Evolutionary conservation across 1,139 yeast species (phyloP), one percentile per base, ranked within the genome.

Genomic region (Hyphopichia wangnamkhiaoensis): DNA sequence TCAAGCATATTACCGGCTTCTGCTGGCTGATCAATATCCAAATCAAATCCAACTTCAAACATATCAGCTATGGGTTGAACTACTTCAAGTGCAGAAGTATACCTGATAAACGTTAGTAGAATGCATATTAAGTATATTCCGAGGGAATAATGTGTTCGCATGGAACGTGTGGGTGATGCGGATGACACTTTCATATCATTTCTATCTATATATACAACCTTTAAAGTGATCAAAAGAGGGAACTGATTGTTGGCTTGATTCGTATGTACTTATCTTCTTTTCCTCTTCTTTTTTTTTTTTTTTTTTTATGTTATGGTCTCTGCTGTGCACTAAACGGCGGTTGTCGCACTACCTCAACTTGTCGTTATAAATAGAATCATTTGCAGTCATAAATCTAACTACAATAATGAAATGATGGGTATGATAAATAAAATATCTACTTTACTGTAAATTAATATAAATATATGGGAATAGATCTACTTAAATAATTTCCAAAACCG

Each of bases 401-500:
- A 24, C 6, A 10, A 24, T 5, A 24, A 24, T 5, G n/a, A 24
- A 24, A 5, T 12, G 10, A 24, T 12, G n/a, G 7, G n/a, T n/a
- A n/a, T n/a, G n/a, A 10, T n/a, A 10, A 24, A 12, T 10, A 10
- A 24, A 24, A 24, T n/a, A n/a, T n/a, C n/a, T n/a, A n/a, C n/a
- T n/a, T n/a, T n/a, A n/a, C n/a, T n/a, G n/a, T n/a, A n/a, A n/a
- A n/a, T n/a, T n/a, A 16, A 13, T n/a, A 17, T 8, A 31, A 33
- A 27, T 14, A 3, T 6, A 28, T 15, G 14, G 32, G 23, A 10
- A 26, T n/a, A n/a, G 21, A n/a, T 9, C 44, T 48, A 52, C 25
- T 47, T 49, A 43, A 69, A 70, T n/a, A 69, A 45, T 42, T 59
- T 63, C 71, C 73, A 68, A 48, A 71, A 68, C 54, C 56, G 58